phyloP scores from a whole-genome alignment of 148 eudicot genomes.

The Camellia granthamiana region DNA sequence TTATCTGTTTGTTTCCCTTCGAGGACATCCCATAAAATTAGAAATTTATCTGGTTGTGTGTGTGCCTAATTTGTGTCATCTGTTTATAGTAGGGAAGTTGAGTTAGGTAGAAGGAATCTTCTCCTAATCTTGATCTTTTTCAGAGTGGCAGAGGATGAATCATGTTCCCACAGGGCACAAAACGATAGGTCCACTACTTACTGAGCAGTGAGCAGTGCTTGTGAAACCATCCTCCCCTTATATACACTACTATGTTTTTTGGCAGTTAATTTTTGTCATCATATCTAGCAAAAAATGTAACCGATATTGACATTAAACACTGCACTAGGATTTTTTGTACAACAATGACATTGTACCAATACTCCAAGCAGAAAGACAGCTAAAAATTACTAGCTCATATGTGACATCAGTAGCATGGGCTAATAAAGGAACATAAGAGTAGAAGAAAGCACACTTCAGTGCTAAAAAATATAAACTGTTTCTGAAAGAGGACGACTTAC shows the following conservation, averaged over 20 bases:
- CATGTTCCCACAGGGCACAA: not conserved
- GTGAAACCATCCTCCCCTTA: not conserved
- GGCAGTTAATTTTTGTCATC: not conserved
- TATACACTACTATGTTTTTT: too few species aligned
- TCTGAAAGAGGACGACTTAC: conserved; percentile 34
- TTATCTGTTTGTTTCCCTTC: not conserved
- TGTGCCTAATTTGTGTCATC: not conserved
- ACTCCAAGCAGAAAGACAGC: not conserved
- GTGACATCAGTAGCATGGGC: not conserved
- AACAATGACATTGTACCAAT: not conserved
- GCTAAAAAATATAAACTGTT: not conserved
- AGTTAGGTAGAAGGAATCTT: not conserved
- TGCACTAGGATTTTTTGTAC: not conserved
- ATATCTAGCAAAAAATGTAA: not conserved
- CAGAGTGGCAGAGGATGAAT: not conserved
- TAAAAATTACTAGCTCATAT: not conserved
- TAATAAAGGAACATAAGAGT: not conserved
- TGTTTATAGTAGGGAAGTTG: not conserved
- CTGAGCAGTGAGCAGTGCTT: not conserved
- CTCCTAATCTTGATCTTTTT: not conserved
- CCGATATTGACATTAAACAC: not conserved
- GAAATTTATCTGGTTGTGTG: too few species aligned
- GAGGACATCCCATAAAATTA: not conserved
- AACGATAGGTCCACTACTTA: not conserved
- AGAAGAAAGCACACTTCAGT: not conserved